Conservation (phyloP, 2,329 filamentous ascomycete genomes). For the Epichloe typhina region DNA sequence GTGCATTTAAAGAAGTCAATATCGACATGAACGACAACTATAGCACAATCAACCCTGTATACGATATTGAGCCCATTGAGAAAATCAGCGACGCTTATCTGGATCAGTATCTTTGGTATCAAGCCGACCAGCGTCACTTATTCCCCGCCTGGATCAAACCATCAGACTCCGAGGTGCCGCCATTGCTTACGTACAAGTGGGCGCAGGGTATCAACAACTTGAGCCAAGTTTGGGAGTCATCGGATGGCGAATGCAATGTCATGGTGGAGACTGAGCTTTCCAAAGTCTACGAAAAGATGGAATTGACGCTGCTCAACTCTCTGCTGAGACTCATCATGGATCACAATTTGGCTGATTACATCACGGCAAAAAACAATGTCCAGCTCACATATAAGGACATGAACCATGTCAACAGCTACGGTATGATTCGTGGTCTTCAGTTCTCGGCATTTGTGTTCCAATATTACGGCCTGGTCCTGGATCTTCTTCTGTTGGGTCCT, state of each 20-base stretch:
- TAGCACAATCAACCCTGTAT: slow-evolving; percentile 96
- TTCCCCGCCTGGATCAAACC: slow-evolving; percentile 99
- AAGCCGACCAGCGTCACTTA: slow-evolving; percentile 90
- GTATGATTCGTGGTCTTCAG: slow-evolving; percentile 93
- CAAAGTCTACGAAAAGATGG: slow-evolving; percentile 99
- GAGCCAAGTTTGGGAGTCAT: slow-evolving; percentile 84
- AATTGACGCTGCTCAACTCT: slow-evolving; percentile 87
- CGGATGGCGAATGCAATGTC: slow-evolving; percentile 92
- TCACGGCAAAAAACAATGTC: slow-evolving; percentile 98
- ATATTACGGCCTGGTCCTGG: slow-evolving; percentile 91
- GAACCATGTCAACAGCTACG: slow-evolving; percentile 98
- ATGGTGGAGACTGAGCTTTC: slow-evolving; percentile 97
- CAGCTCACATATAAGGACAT: slow-evolving; percentile 99
- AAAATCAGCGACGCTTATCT: slow-evolving; percentile 99
- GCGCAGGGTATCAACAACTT: slow-evolving; percentile 98
- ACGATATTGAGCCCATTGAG: slow-evolving; percentile 97
- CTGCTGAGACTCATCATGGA: slow-evolving; percentile 95
- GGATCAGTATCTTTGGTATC: slow-evolving; percentile 98
- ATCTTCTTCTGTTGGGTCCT: slow-evolving; percentile 79
- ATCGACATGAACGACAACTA: slow-evolving; percentile 99
- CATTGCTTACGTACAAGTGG: slow-evolving; percentile 94
- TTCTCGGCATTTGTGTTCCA: slow-evolving; percentile 99
- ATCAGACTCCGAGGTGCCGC: slow-evolving; percentile 93
- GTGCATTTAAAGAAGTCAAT: slow-evolving; percentile 97
- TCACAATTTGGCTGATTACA: slow-evolving; percentile 97